Evolutionary conservation across 1,284 basidiomycete species (phyloP), one percentile per base, ranked within the genome.

Genomic region (Lentinus polychrous): DNA sequence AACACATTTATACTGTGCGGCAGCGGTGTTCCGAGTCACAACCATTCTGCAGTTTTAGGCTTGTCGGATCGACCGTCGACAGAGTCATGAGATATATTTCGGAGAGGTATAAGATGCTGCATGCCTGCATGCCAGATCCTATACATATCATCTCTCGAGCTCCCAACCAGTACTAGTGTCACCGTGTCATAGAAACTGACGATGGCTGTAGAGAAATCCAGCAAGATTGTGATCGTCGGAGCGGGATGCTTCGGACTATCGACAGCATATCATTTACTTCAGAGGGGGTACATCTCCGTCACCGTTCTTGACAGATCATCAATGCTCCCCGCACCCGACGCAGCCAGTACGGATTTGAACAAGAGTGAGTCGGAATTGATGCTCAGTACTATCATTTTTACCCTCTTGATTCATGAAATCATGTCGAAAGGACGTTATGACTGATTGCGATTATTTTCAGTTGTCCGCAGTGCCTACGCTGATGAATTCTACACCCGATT

Each of bases 201-300:
- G 14, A 24, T 42, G 22, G 7, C 40, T 20, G 39, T 50, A n/a
- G 14, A 44, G 12, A 38, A 35, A 34, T 18, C 15, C n/a, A 53
- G 49, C 45, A 69, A 68, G 50, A 69, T 90, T 27, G 59, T 92
- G 39, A 84, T 94, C 53, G 71, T 93, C 40, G 91, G 91, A n/a
- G 84, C 87, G 32, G 91, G 92, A 10, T 83, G 83, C 52, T 92
- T 93, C 60, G 92, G 92, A 2, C 69, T 90, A n/a, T 90, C 90
- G 2, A 86, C 89, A 0, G 88, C 89, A 1, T 79, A 83, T 52
- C 79, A 90, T 57, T 76, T 93, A n/a, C 69, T 90, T 32, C 62
- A 69, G 43, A 71, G 80, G 48, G 86, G 86, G 10, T 87, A 81
- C 62, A 74, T 64, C n/a, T 57, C 78, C 52, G 72, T 94, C 48